Evolutionary conservation across 768 basidiomycete species (phyloP).

Genomic region (Suillus discolor): DNA sequence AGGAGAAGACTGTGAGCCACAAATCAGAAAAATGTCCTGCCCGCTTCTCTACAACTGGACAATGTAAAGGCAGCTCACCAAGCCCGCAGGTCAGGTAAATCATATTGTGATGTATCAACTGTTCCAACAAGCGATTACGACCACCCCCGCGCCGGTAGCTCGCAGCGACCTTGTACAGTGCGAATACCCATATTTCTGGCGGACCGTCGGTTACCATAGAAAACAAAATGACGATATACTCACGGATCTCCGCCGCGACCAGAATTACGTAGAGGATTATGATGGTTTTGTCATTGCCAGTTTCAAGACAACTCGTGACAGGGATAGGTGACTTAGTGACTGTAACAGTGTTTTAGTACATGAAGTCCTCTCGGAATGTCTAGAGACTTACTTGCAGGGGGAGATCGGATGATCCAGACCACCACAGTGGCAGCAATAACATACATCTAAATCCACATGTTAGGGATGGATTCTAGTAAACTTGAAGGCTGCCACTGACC

Average conservation of each 20-base stretch:
- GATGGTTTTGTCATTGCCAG: background rate
- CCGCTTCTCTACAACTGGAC: too few species aligned
- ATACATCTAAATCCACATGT: background rate
- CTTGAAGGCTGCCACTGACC: background rate
- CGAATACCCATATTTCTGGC: constrained; percentile 2
- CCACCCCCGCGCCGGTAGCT: background rate
- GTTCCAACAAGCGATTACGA: background rate
- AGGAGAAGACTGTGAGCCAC: background rate
- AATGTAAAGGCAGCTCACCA: background rate
- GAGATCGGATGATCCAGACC: background rate
- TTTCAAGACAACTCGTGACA: constrained; percentile 4
- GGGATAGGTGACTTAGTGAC: constrained; percentile 1
- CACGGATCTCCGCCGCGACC: background rate
- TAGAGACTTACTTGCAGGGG: background rate
- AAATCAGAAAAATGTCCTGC: background rate
- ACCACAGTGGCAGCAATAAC: background rate
- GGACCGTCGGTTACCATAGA: background rate
- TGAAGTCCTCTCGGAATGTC: background rate
- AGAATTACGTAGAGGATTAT: constrained; percentile 2
- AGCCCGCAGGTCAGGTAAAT: constrained; percentile 4
- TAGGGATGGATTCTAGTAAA: background rate
- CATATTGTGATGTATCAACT: background rate
- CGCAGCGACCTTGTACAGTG: background rate
- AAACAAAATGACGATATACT: background rate
- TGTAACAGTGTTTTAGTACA: background rate